Base-by-base conservation (phyloP, 148 eudicot genomes). In the Rhododendron molle region DNA sequence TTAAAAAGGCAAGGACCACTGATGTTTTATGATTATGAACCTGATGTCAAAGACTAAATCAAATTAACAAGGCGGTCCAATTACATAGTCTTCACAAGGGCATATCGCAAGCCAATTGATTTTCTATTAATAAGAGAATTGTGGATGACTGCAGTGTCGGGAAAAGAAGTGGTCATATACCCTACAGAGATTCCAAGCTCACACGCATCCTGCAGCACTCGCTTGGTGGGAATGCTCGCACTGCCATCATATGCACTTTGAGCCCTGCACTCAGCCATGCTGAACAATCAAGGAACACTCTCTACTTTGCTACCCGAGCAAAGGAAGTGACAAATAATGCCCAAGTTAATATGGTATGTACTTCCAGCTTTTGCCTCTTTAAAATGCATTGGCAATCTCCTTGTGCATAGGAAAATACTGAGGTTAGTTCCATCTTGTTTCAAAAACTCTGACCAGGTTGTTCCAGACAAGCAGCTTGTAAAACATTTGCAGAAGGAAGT, bases 401-500 rank as follows among this genome's bases (percentile, higher is more conserved):
- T 81, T 56, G n/a, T 69, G 18, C 23, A 16, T 36, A 36, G 23
- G 3, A 65, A 40, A n/a, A 38, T 58, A 40, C 43, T 82, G 74
- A n/a, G 40, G 56, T 5, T 58, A 14, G 18, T 72, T 60, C 16
- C 28, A 2, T 81, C 30, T n/a, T 85, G 26, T 56, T 56, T 26
- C n/a, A 4, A 84, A 76, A 81, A 16, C 54, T 58, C 54, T 85
- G 52, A 86, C 34, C 93, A 97, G 98, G 98, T 94, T 85, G 92
- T 95, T 78, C 95, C 98, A 18, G 99, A 97, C 85, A 97, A 97
- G 85, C 98, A 97, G 65, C 86, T 97, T 60, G 98, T 97, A 52
- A 97, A 94, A 81, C 98, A 97, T 88, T 89, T 95, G 92, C 99
- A 96, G 82, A 96, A 96, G 90, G 97, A 96, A 91, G 97, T 96